phyloP scores from a whole-genome alignment of 352 stramenopile genomes.

The Phytophthora pisi region DNA sequence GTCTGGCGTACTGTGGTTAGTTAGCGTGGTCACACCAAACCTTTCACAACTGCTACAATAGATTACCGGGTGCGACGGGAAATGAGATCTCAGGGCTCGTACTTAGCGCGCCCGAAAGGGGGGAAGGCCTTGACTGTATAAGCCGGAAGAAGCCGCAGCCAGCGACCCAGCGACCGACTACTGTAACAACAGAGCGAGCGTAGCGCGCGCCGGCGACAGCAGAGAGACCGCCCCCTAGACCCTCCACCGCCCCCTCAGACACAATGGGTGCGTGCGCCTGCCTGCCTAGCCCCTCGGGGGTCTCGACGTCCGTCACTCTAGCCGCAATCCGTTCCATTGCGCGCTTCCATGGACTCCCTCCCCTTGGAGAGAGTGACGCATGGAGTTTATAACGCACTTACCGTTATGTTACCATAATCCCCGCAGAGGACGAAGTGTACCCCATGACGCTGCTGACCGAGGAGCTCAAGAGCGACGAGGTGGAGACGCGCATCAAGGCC shows the following conservation, averaged over 20 bases:
- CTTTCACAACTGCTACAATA: not conserved
- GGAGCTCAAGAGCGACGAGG: slow-evolving; percentile 92
- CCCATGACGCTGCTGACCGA: slow-evolving; percentile 91
- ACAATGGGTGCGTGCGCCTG: slow-evolving; percentile 27
- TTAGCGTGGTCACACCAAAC: not conserved
- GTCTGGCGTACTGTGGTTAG: no score
- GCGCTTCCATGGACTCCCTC: no score
- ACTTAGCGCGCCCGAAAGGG: not conserved
- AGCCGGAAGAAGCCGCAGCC: slow-evolving; percentile 23
- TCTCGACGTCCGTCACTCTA: no score
- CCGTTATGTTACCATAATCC: not conserved
- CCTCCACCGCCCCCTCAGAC: slow-evolving; percentile 9
- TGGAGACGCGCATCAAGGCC: slow-evolving; percentile 93
- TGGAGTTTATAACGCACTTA: not conserved
- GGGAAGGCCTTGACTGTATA: slow-evolving; percentile 15
- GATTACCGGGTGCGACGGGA: not conserved
- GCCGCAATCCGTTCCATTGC: no score
- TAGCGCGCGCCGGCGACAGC: not conserved
- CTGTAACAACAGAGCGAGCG: not conserved
- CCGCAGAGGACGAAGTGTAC: slow-evolving; percentile 81
- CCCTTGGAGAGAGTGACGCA: no score
- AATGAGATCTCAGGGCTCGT: not conserved
- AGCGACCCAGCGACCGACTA: slow-evolving; percentile 7
- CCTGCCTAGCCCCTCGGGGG: not conserved
- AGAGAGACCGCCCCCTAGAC: slow-evolving; percentile 1